These are phyloP conservation scores for Nadsonia commutata DNA, from an alignment of 1,139 yeast genomes.

Conservation along the genomic window DNA sequence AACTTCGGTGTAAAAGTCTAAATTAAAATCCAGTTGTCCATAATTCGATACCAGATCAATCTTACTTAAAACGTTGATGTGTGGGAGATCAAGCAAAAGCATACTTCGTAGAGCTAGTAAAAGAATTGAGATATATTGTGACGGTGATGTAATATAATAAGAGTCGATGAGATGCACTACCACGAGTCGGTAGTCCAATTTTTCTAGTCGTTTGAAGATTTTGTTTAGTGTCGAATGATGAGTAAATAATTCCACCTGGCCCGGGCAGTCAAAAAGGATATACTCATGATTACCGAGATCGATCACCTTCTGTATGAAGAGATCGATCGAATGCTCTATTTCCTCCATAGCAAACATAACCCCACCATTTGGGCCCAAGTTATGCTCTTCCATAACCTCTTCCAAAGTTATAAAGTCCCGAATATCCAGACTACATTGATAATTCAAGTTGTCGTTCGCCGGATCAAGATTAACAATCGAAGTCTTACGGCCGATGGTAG, in stretches of 20 bases:
- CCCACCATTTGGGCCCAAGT: slow-evolving; percentile 91
- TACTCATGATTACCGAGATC: slow-evolving; percentile 51
- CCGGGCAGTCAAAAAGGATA: slow-evolving; percentile 89
- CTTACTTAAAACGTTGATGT: slow-evolving; percentile 80
- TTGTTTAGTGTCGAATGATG: slow-evolving; percentile 70
- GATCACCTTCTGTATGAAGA: slow-evolving; percentile 44
- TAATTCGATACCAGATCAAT: slow-evolving; percentile 68
- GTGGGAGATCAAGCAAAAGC: slow-evolving; percentile 88
- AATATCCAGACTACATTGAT: slow-evolving; percentile 76
- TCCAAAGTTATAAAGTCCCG: slow-evolving; percentile 78
- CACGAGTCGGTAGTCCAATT: slow-evolving; percentile 55
- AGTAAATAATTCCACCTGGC: slow-evolving; percentile 91
- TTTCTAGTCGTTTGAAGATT: slow-evolving; percentile 59
- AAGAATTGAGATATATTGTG: slow-evolving; percentile 78
- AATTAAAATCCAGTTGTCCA: slow-evolving; percentile 43
- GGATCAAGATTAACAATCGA: slow-evolving; percentile 82
- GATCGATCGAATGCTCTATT: slow-evolving; percentile 37
- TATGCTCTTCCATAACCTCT: slow-evolving; percentile 75
- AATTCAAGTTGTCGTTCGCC: slow-evolving; percentile 74
- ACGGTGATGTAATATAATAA: slow-evolving; percentile 70
- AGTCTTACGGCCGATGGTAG: slow-evolving; percentile 84
- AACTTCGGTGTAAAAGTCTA: slow-evolving; percentile 85
- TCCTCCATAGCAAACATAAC: slow-evolving; percentile 75
- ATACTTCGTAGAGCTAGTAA: slow-evolving; percentile 75
- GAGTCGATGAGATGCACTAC: slow-evolving; percentile 83